These are phyloP conservation scores for Plasmopara viticola DNA, from an alignment of 352 stramenopile species.

Conservation along the genomic window DNA sequence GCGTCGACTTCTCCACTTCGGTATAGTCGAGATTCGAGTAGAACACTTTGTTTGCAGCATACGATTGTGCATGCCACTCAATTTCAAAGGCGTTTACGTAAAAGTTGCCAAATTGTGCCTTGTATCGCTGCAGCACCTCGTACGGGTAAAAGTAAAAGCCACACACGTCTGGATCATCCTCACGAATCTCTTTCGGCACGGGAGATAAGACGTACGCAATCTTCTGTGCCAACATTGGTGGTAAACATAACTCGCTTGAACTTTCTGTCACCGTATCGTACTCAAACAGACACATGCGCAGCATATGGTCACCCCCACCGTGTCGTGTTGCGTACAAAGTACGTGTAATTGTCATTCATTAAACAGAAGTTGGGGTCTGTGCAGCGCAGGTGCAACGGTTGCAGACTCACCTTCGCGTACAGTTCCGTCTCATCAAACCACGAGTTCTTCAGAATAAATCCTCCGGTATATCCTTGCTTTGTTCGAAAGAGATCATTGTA, in stretches of 20 bases:
- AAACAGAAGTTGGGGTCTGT: constrained; percentile 39
- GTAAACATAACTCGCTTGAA: constrained; percentile 56
- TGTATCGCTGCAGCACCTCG: constrained; percentile 53
- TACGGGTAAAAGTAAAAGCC: constrained; percentile 77
- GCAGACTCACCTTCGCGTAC: constrained; percentile 54
- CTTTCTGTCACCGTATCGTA: constrained; percentile 37
- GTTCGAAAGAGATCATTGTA: constrained; percentile 64
- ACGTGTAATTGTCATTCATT: constrained; percentile 31
- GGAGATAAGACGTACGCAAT: constrained; percentile 56
- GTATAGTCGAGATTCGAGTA: constrained; percentile 56
- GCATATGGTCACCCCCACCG: constrained; percentile 59
- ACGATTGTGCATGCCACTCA: constrained; percentile 63
- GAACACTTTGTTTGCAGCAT: constrained; percentile 38
- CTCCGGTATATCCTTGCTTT: constrained; percentile 52
- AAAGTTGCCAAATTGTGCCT: constrained; percentile 50
- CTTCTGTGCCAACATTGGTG: constrained; percentile 47
- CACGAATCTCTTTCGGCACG: constrained; percentile 38
- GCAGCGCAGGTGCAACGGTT: constrained; percentile 56
- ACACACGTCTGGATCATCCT: constrained; percentile 61
- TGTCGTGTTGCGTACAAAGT: constrained; percentile 61
- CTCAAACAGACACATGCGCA: constrained; percentile 66
- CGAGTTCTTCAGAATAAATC: constrained; percentile 77
- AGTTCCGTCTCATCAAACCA: constrained; percentile 58
- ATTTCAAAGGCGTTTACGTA: constrained; percentile 72
- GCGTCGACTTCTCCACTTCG: constrained; percentile 50